Percentiles rank a stretch among this genome's conserved stretches.
Evolutionary conservation across 2,329 filamentous ascomycete genomes (phyloP).

Genomic region (Pezicula carpinea): DNA sequence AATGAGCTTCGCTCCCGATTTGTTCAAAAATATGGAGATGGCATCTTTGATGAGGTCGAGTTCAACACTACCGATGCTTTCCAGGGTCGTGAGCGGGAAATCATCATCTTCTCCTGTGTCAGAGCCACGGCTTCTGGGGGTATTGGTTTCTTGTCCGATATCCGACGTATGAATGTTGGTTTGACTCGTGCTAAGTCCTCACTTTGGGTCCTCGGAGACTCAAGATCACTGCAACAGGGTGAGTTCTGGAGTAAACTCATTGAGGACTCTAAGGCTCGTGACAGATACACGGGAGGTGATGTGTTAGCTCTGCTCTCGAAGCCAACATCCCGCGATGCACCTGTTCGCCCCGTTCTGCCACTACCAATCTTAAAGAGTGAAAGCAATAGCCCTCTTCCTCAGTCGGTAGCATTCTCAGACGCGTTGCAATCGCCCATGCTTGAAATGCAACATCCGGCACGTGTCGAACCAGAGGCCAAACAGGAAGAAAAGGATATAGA

Average conservation of each 20-base stretch:
- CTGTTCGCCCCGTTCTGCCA: neutral
- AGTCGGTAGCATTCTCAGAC: neutral
- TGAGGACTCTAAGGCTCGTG: slow-evolving; percentile 69
- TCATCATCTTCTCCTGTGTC: slow-evolving; percentile 99
- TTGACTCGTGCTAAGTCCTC: slow-evolving; percentile 95
- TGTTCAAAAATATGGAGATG: slow-evolving; percentile 63
- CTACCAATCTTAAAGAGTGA: neutral
- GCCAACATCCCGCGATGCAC: slow-evolving; percentile 30
- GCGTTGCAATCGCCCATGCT: neutral
- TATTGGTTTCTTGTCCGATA: slow-evolving; percentile 97
- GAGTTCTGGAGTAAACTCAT: slow-evolving; percentile 89
- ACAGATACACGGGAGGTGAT: slow-evolving; percentile 71
- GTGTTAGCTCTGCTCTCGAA: slow-evolving; percentile 48
- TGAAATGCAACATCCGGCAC: neutral
- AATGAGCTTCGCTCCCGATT: slow-evolving; percentile 76
- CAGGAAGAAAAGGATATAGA: slow-evolving; percentile 12
- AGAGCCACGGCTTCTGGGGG: slow-evolving; percentile 87
- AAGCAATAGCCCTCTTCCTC: neutral
- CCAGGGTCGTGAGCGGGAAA: slow-evolving; percentile 91
- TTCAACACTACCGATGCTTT: slow-evolving; percentile 99
- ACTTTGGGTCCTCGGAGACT: slow-evolving; percentile 93
- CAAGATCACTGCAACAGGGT: slow-evolving; percentile 77
- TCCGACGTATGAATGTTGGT: slow-evolving; percentile 98
- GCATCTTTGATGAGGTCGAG: slow-evolving; percentile 75
- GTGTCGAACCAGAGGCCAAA: neutral